Evolutionary conservation across 73 alveolate species (phyloP).

Genomic region (Durusdinium trenchii): DNA sequence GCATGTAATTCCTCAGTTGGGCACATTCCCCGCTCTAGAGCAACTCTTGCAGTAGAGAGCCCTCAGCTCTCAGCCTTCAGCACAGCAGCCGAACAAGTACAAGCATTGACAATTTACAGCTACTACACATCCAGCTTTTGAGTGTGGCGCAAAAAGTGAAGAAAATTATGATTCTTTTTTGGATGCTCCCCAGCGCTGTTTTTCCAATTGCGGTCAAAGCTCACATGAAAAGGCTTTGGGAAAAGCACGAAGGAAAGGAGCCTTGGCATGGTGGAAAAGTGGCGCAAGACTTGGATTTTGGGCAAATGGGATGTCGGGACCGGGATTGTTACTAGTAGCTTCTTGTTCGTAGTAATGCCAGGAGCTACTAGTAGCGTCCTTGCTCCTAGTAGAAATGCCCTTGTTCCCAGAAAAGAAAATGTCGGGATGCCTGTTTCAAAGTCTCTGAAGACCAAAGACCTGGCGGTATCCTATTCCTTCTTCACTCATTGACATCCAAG

Average conservation of each 20-base stretch:
- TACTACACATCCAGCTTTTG: neutral
- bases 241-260: constrained; percentile 76
- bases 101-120: neutral
- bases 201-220: constrained; percentile 13
- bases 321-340: neutral
- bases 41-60: neutral
- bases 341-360: neutral
- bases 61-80: neutral
- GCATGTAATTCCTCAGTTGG: neutral
- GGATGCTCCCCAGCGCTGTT: neutral
- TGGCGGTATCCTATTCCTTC: no score
- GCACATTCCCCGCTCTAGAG: neutral
- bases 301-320: neutral
- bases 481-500: no score
- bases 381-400: neutral
- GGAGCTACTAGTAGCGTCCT: neutral
- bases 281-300: neutral
- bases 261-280: neutral
- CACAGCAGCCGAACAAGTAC: neutral
- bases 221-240: constrained; percentile 85
- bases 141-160: neutral
- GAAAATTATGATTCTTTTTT: neutral
- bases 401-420: no score
- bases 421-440: neutral
- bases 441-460: neutral